Conservation (phyloP, 345 rosid species). For the Melaleuca quinquenervia region DNA sequence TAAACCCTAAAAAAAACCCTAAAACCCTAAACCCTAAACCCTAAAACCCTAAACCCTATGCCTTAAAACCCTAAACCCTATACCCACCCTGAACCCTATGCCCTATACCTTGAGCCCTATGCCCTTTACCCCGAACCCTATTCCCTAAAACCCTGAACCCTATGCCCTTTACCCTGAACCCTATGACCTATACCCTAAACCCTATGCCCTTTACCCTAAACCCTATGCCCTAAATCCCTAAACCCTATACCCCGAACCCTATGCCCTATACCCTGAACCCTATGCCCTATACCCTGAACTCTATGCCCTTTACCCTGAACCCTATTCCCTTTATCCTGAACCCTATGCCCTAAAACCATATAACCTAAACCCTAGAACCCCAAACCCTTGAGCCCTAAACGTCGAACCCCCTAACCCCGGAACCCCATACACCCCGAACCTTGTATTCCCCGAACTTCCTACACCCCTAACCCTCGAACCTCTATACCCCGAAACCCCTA, state of each 20-base stretch:
- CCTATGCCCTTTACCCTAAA: not conserved
- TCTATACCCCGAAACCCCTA: too few species aligned
- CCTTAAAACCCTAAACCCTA: not conserved
- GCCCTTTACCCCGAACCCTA: too few species aligned
- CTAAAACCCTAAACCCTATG: too few species aligned
- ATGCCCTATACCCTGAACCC: constrained; percentile 3
- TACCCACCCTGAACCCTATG: constrained; percentile 1
- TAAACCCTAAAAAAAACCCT: not conserved
- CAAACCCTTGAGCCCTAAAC: constrained; percentile 1
- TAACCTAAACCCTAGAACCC: not conserved
- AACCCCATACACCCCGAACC: too few species aligned
- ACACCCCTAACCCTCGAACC: too few species aligned
- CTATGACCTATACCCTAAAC: not conserved
- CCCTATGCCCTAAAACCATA: not conserved
- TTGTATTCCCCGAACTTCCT: too few species aligned
- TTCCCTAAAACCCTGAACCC: constrained; percentile 5
- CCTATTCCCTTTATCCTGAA: not conserved
- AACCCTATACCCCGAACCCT: constrained; percentile 8
- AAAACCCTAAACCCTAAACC: constrained; percentile 2
- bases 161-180: constrained; percentile 3
- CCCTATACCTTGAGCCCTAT: constrained; percentile 5
- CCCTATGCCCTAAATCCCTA: constrained; percentile 6
- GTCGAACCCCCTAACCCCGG: too few species aligned
- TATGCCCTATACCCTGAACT: not conserved
- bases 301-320: not conserved